phyloP scores from a whole-genome alignment of 164 flowering plant genomes.

The Saururus chinensis region DNA sequence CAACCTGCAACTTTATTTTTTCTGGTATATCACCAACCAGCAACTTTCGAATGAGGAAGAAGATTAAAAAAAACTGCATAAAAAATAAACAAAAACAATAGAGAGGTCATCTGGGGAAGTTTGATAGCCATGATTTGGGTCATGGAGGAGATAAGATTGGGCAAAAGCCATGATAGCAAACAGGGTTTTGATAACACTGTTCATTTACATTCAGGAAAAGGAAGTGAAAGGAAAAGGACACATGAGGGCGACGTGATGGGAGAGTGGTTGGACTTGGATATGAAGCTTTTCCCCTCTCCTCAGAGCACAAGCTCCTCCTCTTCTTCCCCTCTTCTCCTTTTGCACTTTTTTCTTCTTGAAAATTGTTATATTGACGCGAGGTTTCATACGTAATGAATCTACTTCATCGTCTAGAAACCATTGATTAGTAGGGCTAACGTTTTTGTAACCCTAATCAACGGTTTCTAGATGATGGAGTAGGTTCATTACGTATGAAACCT shows the following conservation, averaged over 20 bases:
- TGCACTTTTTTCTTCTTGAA: neutral
- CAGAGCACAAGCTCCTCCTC: too few species aligned
- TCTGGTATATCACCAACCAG: neutral
- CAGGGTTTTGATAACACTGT: too few species aligned
- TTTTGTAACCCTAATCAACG: too few species aligned
- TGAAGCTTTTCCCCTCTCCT: neutral
- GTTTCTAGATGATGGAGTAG: too few species aligned
- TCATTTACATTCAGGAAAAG: neutral
- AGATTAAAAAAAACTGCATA: neutral
- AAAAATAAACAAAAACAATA: too few species aligned
- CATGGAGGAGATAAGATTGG: neutral
- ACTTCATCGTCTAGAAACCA: too few species aligned
- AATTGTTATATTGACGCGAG: too few species aligned
- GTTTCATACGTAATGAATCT: too few species aligned
- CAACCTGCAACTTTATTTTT: conserved; percentile 6
- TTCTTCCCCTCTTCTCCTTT: too few species aligned
- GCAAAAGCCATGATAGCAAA: neutral
- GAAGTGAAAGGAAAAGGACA: conserved; percentile 1
- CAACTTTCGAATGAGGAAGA: neutral
- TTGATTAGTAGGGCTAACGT: too few species aligned
- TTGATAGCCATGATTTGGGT: neutral
- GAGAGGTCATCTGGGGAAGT: neutral
- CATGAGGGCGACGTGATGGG: conserved; percentile 1
- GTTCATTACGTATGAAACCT: too few species aligned
- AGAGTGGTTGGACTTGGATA: conserved; percentile 8